phyloP scores from a whole-genome alignment of 345 rosid species.

The Anacardium occidentale region DNA sequence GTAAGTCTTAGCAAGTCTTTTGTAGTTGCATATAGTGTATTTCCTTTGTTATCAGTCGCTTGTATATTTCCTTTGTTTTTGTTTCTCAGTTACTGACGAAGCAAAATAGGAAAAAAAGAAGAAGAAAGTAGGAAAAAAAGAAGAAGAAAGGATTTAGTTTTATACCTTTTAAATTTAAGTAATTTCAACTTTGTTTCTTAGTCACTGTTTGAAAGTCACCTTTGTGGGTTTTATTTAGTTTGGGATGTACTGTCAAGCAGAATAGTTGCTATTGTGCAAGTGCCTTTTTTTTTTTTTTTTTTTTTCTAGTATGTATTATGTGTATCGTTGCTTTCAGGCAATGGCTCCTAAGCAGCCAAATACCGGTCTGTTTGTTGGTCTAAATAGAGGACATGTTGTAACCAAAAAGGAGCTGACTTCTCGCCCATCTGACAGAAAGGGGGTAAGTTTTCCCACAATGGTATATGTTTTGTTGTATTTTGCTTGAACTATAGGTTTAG shows the following conservation, averaged over 20 bases:
- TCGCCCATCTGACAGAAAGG: slow-evolving; percentile 39
- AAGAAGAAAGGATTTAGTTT: too few relatives aligned
- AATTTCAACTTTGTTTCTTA: too few relatives aligned
- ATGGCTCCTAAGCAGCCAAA: slow-evolving; percentile 46
- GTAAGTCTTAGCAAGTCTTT: neutral
- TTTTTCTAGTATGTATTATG: neutral
- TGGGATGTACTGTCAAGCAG: too few relatives aligned
- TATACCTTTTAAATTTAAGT: too few relatives aligned
- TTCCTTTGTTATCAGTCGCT: neutral
- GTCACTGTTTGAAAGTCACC: too few relatives aligned
- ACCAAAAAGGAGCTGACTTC: slow-evolving; percentile 38
- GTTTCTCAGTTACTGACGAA: neutral
- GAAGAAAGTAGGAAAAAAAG: too few relatives aligned
- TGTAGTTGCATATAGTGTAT: neutral
- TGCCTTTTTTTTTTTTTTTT: too few relatives aligned
- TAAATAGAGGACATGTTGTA: slow-evolving; percentile 41
- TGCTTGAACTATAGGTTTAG: neutral
- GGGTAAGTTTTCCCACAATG: slow-evolving; percentile 27
- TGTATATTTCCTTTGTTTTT: neutral
- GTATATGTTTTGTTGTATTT: too few relatives aligned
- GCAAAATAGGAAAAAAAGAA: neutral
- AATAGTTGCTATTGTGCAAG: neutral
- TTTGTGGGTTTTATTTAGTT: too few relatives aligned
- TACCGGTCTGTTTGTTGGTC: slow-evolving; percentile 42
- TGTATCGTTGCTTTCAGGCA: slow-evolving; percentile 17